A percentile compares a stretch with the other conserved stretches of the same genome.
These are phyloP conservation scores for Xylaria sp. DNA, from an alignment of 2,329 filamentous ascomycete genomes.

Conservation along the genomic window DNA sequence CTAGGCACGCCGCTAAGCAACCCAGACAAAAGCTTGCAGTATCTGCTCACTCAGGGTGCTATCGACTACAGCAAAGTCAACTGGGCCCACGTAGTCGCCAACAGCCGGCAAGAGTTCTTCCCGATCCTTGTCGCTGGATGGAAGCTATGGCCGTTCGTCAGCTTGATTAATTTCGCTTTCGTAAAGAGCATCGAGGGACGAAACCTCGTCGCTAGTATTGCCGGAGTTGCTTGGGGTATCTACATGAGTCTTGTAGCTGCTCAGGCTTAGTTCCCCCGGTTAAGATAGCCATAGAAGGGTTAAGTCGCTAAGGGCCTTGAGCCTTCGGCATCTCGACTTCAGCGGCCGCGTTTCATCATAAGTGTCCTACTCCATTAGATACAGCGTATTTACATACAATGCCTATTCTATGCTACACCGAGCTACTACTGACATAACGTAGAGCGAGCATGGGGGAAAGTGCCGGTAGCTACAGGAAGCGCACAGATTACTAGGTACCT, in stretches of 20 bases:
- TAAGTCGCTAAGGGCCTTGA: not conserved
- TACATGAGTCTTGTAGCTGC: slow-evolving; percentile 75
- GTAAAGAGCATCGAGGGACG: slow-evolving; percentile 77
- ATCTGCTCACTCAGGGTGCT: slow-evolving; percentile 49
- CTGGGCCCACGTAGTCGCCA: slow-evolving; percentile 57
- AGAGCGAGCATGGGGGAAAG: not conserved
- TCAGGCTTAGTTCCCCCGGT: slow-evolving; percentile 18
- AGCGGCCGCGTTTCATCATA: not conserved
- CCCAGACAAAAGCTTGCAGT: slow-evolving; percentile 49
- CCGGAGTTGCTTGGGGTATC: slow-evolving; percentile 79
- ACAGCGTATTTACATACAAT: no score
- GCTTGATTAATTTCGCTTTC: slow-evolving; percentile 74
- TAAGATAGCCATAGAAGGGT: not conserved
- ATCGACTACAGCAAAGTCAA: slow-evolving; percentile 60
- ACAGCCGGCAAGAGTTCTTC: slow-evolving; percentile 67
- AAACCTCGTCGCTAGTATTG: slow-evolving; percentile 76
- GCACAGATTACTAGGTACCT: no score
- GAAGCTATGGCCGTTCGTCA: slow-evolving; percentile 78
- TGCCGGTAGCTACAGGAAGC: no score
- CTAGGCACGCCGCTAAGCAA: slow-evolving; percentile 50
- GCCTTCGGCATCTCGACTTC: not conserved
- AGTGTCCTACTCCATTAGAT: no score
- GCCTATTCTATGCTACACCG: not conserved
- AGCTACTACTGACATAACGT: not conserved
- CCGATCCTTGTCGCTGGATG: slow-evolving; percentile 75